A percentile compares a stretch with the other conserved stretches of the same genome.
Conservation (phyloP, 495 filamentous ascomycete species). For the Amorphotheca resinae region DNA sequence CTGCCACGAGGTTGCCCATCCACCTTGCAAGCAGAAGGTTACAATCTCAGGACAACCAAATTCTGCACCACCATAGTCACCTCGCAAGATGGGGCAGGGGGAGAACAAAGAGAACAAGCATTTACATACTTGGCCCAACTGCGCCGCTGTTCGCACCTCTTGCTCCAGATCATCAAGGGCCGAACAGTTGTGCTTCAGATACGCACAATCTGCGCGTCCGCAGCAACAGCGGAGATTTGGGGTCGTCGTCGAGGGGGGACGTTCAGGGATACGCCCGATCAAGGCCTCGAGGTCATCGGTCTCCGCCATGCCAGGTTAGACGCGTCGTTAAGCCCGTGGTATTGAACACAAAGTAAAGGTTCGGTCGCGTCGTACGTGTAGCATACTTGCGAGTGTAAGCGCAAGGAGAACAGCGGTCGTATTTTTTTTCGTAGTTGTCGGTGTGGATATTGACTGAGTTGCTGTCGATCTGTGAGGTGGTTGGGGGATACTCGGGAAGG, state of each 20-base stretch:
- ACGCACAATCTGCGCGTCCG: slow-evolving; percentile 66
- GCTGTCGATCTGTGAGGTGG: no score
- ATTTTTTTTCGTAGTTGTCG: background rate
- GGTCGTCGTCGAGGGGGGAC: slow-evolving; percentile 6
- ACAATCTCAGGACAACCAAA: background rate
- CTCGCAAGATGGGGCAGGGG: slow-evolving; percentile 5
- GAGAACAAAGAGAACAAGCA: slow-evolving; percentile 8
- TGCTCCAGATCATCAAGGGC: slow-evolving; percentile 71
- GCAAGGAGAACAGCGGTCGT: no score
- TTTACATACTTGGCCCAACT: slow-evolving; percentile 79
- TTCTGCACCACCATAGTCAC: background rate
- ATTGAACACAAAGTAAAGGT: background rate
- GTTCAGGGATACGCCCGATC: slow-evolving; percentile 16
- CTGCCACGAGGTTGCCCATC: background rate
- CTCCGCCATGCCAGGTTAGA: background rate
- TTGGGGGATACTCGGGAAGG: no score
- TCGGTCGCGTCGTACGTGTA: slow-evolving; percentile 12
- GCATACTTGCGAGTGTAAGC: slow-evolving; percentile 10
- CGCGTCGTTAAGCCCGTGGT: background rate
- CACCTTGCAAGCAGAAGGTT: background rate
- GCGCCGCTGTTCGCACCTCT: slow-evolving; percentile 72
- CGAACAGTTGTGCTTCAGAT: slow-evolving; percentile 63
- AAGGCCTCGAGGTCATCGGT: slow-evolving; percentile 10
- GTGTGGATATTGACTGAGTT: no score
- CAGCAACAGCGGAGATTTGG: slow-evolving; percentile 56